phyloP scores from a whole-genome alignment of 1,139 yeast genomes.

The Candida sp. region DNA sequence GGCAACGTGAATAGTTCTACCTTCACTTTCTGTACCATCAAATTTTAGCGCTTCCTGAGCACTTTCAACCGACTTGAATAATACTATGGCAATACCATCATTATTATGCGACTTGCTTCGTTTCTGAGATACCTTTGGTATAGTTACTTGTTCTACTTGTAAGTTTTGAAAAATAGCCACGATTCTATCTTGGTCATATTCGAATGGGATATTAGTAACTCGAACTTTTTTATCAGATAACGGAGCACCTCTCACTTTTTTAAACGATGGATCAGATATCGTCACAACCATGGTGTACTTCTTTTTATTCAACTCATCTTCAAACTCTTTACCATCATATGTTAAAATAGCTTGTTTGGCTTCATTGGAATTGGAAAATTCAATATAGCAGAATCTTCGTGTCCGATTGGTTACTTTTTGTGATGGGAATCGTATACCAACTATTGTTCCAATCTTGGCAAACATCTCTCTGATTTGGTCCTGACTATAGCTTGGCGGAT shows the following conservation, averaged over 20 bases:
- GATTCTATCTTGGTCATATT: slow-evolving; percentile 28
- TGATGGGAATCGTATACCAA: slow-evolving; percentile 67
- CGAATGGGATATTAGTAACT: slow-evolving; percentile 70
- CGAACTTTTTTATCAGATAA: slow-evolving; percentile 34
- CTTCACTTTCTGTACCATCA: slow-evolving; percentile 34
- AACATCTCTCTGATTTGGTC: slow-evolving; percentile 43
- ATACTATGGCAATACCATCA: slow-evolving; percentile 59
- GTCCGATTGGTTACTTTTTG: slow-evolving; percentile 46
- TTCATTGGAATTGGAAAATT: slow-evolving; percentile 40
- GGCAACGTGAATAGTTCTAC: slow-evolving; percentile 41
- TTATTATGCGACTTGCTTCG: slow-evolving; percentile 24
- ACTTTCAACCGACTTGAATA: slow-evolving; percentile 34
- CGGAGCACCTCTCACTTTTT: slow-evolving; percentile 9
- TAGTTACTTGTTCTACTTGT: slow-evolving; percentile 45
- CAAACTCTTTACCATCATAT: slow-evolving; percentile 35
- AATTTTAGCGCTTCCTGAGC: slow-evolving; percentile 39
- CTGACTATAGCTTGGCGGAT: slow-evolving; percentile 54
- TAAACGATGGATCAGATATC: slow-evolving; percentile 38
- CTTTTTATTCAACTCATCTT: slow-evolving; percentile 17
- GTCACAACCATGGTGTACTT: slow-evolving; percentile 47
- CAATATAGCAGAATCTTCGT: slow-evolving; percentile 77
- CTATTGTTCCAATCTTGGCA: slow-evolving; percentile 37
- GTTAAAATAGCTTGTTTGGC: slow-evolving; percentile 47
- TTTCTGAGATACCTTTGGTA: slow-evolving; percentile 42
- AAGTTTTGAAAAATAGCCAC: slow-evolving; percentile 19